These are phyloP conservation scores for Kodamaea hsintzibuensis DNA, from an alignment of 805 yeast genomes.

Conservation along the genomic window DNA sequence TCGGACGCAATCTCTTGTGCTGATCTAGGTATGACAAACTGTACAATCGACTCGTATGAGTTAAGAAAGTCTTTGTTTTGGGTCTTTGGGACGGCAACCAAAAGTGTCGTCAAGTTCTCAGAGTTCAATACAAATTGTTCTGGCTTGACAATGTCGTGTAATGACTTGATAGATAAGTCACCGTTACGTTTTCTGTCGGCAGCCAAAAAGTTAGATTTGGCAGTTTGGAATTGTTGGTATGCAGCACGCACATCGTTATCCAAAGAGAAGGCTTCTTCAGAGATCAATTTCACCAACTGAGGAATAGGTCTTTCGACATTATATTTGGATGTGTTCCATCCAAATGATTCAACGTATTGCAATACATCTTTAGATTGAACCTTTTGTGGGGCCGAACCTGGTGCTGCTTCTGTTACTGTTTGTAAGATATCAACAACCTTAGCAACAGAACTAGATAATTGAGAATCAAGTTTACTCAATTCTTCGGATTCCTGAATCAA, in stretches of 20 bases:
- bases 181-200: slow-evolving; percentile 94
- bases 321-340: slow-evolving; percentile 87
- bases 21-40: slow-evolving; percentile 89
- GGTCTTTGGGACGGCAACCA: slow-evolving; percentile 82
- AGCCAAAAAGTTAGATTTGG: slow-evolving; percentile 79
- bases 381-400: slow-evolving; percentile 18
- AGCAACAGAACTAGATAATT: slow-evolving; percentile 63
- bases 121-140: slow-evolving; percentile 82
- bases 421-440: slow-evolving; percentile 77
- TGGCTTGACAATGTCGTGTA: slow-evolving; percentile 84
- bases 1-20: slow-evolving; percentile 73
- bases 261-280: slow-evolving; percentile 76
- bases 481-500: slow-evolving; percentile 91
- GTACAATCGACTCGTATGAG: slow-evolving; percentile 72
- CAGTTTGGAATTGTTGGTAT: slow-evolving; percentile 73
- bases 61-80: slow-evolving; percentile 59
- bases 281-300: slow-evolving; percentile 66
- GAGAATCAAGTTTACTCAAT: slow-evolving; percentile 76
- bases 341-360: slow-evolving; percentile 70
- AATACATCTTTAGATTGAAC: slow-evolving; percentile 52
- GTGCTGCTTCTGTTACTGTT: slow-evolving; percentile 31
- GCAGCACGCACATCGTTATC: slow-evolving; percentile 83
- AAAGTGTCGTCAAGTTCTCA: slow-evolving; percentile 82
- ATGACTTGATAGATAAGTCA: slow-evolving; percentile 84
- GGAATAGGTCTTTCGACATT: slow-evolving; percentile 81